Conservation (phyloP, 352 stramenopile genomes). For the Saprolegnia diclina region DNA sequence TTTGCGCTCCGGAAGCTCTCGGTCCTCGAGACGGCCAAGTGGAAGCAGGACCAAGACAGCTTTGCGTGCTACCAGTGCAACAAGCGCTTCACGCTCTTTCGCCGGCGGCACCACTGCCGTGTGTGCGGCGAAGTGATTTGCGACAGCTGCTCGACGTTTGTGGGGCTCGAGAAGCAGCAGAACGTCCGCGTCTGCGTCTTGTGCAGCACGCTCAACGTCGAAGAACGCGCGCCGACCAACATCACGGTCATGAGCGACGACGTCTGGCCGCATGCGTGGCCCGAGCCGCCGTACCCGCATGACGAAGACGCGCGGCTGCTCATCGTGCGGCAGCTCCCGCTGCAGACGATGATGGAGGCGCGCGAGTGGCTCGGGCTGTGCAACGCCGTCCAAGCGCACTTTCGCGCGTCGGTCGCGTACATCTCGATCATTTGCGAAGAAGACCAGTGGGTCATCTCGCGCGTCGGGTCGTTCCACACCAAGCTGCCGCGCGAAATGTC, state of each 20-base stretch:
- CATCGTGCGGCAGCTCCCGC: conserved; percentile 73
- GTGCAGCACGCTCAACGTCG: conserved; percentile 74
- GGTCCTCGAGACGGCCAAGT: conserved; percentile 73
- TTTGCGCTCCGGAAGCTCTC: conserved; percentile 65
- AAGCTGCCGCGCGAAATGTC: conserved; percentile 71
- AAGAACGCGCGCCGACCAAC: conserved; percentile 32
- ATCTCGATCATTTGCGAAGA: conserved; percentile 83
- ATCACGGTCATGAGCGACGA: conserved; percentile 51
- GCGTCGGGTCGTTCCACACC: conserved; percentile 47
- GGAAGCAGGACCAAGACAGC: conserved; percentile 78
- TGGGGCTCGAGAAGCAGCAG: neutral
- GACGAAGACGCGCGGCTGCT: conserved; percentile 74
- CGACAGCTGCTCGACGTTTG: conserved; percentile 53
- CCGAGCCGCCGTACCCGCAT: conserved; percentile 70
- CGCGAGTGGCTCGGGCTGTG: conserved; percentile 86
- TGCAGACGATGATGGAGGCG: conserved; percentile 59
- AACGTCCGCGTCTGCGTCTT: conserved; percentile 77
- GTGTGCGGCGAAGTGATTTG: conserved; percentile 82
- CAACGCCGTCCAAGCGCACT: conserved; percentile 68
- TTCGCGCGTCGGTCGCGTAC: conserved; percentile 82
- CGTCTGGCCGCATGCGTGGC: conserved; percentile 74
- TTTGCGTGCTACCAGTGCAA: conserved; percentile 86
- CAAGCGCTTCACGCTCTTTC: conserved; percentile 86
- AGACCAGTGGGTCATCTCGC: conserved; percentile 39
- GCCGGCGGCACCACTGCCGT: conserved; percentile 78